Evolutionary conservation across 257 asterid genomes (phyloP).

Genomic region (Nicotiana tomentosiformis): DNA sequence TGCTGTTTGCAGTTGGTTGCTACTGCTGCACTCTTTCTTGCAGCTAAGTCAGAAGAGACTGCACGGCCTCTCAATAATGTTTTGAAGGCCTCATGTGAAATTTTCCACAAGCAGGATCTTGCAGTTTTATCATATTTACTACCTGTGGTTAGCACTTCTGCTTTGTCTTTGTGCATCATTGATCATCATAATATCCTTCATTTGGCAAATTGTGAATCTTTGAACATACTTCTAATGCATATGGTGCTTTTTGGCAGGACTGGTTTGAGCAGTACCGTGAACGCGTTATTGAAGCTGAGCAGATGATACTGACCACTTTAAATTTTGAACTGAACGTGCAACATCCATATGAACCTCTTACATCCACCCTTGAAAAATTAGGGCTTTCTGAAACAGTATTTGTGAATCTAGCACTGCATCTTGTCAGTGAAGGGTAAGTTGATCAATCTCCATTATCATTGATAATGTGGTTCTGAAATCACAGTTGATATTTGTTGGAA

Average conservation of each 20-base stretch:
- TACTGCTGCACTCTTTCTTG: slow-evolving; percentile 86
- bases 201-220: not conserved
- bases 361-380: slow-evolving; percentile 77
- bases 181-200: not conserved
- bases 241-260: slow-evolving; percentile 45
- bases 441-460: not conserved
- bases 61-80: slow-evolving; percentile 79
- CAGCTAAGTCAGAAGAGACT: slow-evolving; percentile 93
- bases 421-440: slow-evolving; percentile 98
- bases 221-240: not conserved
- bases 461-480: not conserved
- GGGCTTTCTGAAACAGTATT: slow-evolving; percentile 71
- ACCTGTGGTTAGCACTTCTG: slow-evolving; percentile 61
- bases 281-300: slow-evolving; percentile 81
- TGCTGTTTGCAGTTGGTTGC: slow-evolving; percentile 67
- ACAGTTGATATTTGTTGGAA: not conserved
- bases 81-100: slow-evolving; percentile 67
- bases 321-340: slow-evolving; percentile 91
- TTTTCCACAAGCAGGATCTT: slow-evolving; percentile 70
- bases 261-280: slow-evolving; percentile 97
- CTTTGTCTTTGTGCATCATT: slow-evolving; percentile 6
- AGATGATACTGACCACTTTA: slow-evolving; percentile 77
- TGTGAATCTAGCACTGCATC: slow-evolving; percentile 75
- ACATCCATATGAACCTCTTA: slow-evolving; percentile 85
- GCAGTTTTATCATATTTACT: slow-evolving; percentile 51